Conservation (phyloP, 345 rosid species). For the Garcia nutans region DNA sequence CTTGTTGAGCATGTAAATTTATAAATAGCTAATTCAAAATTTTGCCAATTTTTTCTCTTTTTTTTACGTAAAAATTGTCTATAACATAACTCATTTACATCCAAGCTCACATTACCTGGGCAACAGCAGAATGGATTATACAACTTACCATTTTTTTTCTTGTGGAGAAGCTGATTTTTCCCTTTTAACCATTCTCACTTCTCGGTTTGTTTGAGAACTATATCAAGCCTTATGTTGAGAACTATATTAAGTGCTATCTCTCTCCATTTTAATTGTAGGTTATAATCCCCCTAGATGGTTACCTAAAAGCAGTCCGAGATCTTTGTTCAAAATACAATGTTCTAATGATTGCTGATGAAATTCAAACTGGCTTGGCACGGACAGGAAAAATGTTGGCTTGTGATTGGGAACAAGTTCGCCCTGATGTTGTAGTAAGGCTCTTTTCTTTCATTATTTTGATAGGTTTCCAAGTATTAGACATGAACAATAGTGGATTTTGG, state of each 20-base stretch:
- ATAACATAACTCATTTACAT: background rate
- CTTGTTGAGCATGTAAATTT: background rate
- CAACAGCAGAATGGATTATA: background rate
- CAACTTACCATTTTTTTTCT: background rate
- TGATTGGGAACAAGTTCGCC: conserved; percentile 90
- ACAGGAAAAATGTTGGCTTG: conserved; percentile 90
- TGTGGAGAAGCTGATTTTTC: background rate
- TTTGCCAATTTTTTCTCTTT: background rate
- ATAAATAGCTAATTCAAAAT: too few relatives aligned
- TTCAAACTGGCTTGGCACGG: conserved; percentile 92
- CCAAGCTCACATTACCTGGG: background rate
- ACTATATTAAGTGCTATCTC: background rate
- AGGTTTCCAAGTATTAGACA: conserved; percentile 3
- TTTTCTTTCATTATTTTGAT: background rate
- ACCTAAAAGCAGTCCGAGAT: conserved; percentile 73
- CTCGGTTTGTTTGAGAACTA: background rate
- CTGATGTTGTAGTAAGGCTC: conserved; percentile 78
- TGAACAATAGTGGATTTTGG: background rate
- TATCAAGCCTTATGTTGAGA: background rate
- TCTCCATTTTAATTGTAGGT: conserved; percentile 45
- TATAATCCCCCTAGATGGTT: conserved; percentile 80
- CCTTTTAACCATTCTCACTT: background rate
- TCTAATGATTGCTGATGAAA: conserved; percentile 95
- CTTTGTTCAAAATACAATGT: conserved; percentile 77
- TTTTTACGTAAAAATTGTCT: background rate